Evolutionary conservation across 805 yeast genomes (phyloP), one percentile per base, ranked within the genome.

Genomic region (Metschnikowia henanensis): DNA sequence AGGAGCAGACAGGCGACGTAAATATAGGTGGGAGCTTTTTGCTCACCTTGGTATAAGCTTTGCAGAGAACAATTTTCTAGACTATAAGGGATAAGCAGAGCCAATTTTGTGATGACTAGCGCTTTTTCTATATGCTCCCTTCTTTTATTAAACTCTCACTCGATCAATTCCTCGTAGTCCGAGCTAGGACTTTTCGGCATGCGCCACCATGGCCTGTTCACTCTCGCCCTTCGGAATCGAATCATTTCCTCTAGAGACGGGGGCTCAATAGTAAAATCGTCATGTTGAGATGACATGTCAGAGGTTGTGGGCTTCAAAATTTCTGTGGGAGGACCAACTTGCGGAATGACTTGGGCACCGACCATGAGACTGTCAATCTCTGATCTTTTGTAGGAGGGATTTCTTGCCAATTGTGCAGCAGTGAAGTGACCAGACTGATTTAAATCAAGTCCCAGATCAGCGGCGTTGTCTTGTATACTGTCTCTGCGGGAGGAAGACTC

Each of bases 321-420:
- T 4, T 47, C 53, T 2, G 42, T 16, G 4, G 43, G 15, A 7
- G 46, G 39, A 22, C 26, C 30, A 12, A 50, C 42, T 16, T 33
- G 46, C 2, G 55, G 53, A n/a, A 50, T 40, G 16, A 44, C 39
- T n/a, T 62, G 62, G 22, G 58, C 51, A 5, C 69, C 68, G 12
- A 66, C 57, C 17, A 64, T 59, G 12, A 60, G 53, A 5, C 64
- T 66, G 33, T 65, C 70, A 13, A 53, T 38, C 20, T 65, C 70
- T n/a, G 62, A 54, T 46, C 67, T 52, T 59, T 55, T 55, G 29
- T 56, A 49, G 4, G 66, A 54, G 5, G 55, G 57, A 45, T 73
- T 73, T 54, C 79, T 61, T 2, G 76, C 77, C 43, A 67, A 46
- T 19, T 77, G 72, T 0, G 77, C 79, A 8, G 70, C 70, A 3